Evolutionary conservation across 2,329 filamentous ascomycete genomes (phyloP), one percentile per base, ranked within the genome.

Genomic region (Alternaria triticina): DNA sequence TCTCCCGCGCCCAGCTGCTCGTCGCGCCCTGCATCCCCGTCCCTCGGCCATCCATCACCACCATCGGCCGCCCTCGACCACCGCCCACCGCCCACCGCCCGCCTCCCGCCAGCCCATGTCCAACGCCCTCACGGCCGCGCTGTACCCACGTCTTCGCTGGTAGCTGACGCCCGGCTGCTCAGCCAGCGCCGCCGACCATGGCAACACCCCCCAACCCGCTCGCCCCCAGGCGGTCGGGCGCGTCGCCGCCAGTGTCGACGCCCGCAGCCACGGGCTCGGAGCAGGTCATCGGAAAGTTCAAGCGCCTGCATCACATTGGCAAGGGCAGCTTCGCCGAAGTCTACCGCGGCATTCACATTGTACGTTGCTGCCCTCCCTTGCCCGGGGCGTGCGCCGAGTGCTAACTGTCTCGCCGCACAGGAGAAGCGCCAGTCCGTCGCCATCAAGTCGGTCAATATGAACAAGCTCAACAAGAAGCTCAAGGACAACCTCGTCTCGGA

Each of bases 241-340:
- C 79, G 17, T 68, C 80, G 76, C 74, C 80, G 71, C 54, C 79
- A 74, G 25, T 51, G 36, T 54, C 62, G 20, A 70, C 78, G 73
- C 72, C 78, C 30, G 65, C 62, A 44, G 66, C 68, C 10, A 40
- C 61, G 11, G 61, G 50, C 27, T 52, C 72, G 11, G 77, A 78
- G 44, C 69, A 74, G 59, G 70, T 82, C 49, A 86, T 96, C 74
- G 93, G 94, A 70, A 89, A 91, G 75, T 97, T 96, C 81, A 87
- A 88, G 74, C 90, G 95, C 75, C 88, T 94, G 72, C 90, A 91
- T 72, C 93, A 97, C 83, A 97, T 98, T 79, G 96, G 96, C 68
- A 96, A 96, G 83, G 96, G 96, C 67, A 98, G 96, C 84, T 99
- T 98, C 84, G 96, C 96, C 70, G 94, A 94, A 71, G 96, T 99